A percentile compares a stretch with the other conserved stretches of the same genome.
These are phyloP conservation scores for Umbelopsis ramanniana DNA, from an alignment of 192 early-diverging fungal species.

Conservation along the genomic window DNA sequence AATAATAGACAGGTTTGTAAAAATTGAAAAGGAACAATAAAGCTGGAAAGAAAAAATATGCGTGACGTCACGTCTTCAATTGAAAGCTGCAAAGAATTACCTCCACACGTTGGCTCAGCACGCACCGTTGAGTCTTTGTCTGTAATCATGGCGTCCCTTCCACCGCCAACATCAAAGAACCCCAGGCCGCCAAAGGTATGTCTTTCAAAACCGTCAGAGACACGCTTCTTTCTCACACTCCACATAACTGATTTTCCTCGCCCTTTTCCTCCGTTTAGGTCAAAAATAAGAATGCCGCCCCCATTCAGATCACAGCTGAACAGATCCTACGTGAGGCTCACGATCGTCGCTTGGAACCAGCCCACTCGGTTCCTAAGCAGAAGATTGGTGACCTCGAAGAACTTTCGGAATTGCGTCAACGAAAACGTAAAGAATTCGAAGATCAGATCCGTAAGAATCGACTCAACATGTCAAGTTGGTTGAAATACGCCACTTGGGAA, in stretches of 20 bases:
- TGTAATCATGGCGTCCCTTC: slow-evolving; percentile 17
- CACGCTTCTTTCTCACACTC: no score
- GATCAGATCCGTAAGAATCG: slow-evolving; percentile 87
- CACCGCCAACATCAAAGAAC: slow-evolving; percentile 28
- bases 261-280: slow-evolving; percentile 54
- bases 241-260: no score
- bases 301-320: slow-evolving; percentile 98
- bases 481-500: slow-evolving; percentile 97
- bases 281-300: slow-evolving; percentile 98
- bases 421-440: slow-evolving; percentile 95
- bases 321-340: slow-evolving; percentile 96
- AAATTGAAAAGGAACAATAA: neutral
- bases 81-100: neutral
- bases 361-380: slow-evolving; percentile 75
- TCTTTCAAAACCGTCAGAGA: neutral
- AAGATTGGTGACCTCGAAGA: slow-evolving; percentile 93
- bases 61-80: neutral
- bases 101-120: neutral
- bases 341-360: slow-evolving; percentile 71
- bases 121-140: neutral
- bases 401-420: slow-evolving; percentile 85
- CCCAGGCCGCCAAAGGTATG: slow-evolving; percentile 42
- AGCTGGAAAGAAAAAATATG: neutral
- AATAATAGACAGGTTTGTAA: neutral
- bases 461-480: slow-evolving; percentile 86